These are phyloP conservation scores for Carpinus fangiana DNA, from an alignment of 306 rosid species.

Conservation along the genomic window DNA sequence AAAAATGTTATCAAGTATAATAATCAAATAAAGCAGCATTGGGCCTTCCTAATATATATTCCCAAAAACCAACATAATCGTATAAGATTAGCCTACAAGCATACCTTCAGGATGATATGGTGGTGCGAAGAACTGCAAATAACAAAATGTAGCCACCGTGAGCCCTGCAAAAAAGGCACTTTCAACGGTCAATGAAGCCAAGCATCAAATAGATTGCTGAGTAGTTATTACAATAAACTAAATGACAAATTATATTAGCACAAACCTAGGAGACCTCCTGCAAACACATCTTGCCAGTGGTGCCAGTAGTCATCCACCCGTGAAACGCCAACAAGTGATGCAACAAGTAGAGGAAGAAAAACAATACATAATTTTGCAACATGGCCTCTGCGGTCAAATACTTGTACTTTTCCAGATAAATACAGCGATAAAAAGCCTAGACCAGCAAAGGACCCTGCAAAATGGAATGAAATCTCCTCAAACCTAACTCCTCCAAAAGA, in stretches of 20 bases:
- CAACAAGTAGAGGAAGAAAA: slow-evolving; percentile 72
- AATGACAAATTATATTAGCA: slow-evolving; percentile 16
- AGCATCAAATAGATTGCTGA: slow-evolving; percentile 7
- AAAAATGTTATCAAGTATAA: not conserved
- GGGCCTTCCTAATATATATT: slow-evolving; percentile 1
- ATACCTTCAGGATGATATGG: slow-evolving; percentile 84
- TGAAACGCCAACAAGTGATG: slow-evolving; percentile 85
- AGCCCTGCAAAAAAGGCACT: slow-evolving; percentile 57
- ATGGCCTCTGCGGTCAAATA: slow-evolving; percentile 69
- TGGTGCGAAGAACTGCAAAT: slow-evolving; percentile 87
- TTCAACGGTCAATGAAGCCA: slow-evolving; percentile 10
- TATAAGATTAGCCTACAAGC: slow-evolving; percentile 22
- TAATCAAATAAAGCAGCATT: not conserved
- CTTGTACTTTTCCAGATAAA: slow-evolving; percentile 75
- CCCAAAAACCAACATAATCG: not conserved
- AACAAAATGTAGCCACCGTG: slow-evolving; percentile 68
- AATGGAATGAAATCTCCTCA: slow-evolving; percentile 25
- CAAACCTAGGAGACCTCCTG: slow-evolving; percentile 83
- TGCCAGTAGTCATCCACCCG: slow-evolving; percentile 94
- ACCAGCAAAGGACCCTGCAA: slow-evolving; percentile 91
- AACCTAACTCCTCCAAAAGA: slow-evolving; percentile 3
- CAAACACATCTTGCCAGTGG: slow-evolving; percentile 93
- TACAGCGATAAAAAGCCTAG: slow-evolving; percentile 76
- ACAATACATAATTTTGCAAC: slow-evolving; percentile 75
- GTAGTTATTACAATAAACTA: slow-evolving; percentile 5